Evolutionary conservation across 1,139 yeast genomes (phyloP), one percentile per base, ranked within the genome.

Genomic region (Yamadazyma kanchanaburiensis): DNA sequence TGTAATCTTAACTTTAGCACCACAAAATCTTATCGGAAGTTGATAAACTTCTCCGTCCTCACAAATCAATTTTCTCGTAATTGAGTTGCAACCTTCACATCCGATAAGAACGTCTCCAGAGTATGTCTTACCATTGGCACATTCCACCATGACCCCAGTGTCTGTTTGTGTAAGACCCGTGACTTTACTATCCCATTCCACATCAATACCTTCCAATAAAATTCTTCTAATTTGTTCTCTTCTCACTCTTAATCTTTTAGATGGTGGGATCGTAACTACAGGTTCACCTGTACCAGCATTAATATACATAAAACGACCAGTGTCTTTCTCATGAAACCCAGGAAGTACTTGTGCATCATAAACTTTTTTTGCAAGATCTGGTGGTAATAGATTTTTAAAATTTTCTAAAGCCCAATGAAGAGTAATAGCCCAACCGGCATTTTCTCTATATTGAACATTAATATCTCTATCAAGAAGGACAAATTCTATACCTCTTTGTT

Each of bases 391-490:
- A 6, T 33, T 27, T 24, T 48, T 35, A 26, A 53, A 45, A 16
- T 49, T 41, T 19, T 43, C 35, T 16, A 53, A 32, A 2, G 58
- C 58, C 55, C 56, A 53, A 33, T 53, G 58, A 17, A 53, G 29
- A 4, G 59, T 53, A 12, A 53, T 53, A 20, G 58, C 59, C 58
- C 59, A 54, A 6, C 59, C 59, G 7, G 46, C 34, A 25, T 43
- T 36, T 24, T 51, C 58, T 30, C 59, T 28, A 15, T 42, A 40
- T 9, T 31, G 24, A 5, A 42, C 49, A 2, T 44, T 37, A 14
- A 40, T 45, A 33, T 53, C 58, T 35, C 58, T 32, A 33, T 53
- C 59, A 26, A 53, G 43, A 5, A 53, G 43, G 5, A 37, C 42
- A 25, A 30, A 53, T 6, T 49, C 49, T 12, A 53, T 43, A 4